Evolutionary conservation across 441 rosid genomes (phyloP).

Genomic region (Pelargonium citronellum): DNA sequence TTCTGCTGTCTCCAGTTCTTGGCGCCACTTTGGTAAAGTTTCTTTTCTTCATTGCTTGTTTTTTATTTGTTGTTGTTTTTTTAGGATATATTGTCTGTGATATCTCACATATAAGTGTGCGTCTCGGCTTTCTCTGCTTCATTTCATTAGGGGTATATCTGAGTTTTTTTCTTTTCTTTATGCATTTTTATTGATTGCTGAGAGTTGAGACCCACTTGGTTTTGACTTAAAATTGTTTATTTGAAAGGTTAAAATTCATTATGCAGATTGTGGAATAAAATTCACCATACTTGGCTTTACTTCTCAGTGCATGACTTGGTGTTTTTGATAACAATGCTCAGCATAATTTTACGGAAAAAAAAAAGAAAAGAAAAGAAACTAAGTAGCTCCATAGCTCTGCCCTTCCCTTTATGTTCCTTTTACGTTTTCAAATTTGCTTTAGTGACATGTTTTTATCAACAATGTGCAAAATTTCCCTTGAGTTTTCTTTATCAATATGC

Average conservation of each 20-base stretch:
- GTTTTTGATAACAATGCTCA: too few relatives aligned
- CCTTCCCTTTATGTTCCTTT: not conserved
- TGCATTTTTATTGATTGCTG: not conserved
- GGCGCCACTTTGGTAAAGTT: conserved; percentile 39
- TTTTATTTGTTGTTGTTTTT: not conserved
- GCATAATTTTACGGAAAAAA: too few relatives aligned
- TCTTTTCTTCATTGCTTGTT: not conserved
- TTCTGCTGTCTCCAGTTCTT: conserved; percentile 34
- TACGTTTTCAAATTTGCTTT: not conserved
- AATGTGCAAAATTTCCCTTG: not conserved
- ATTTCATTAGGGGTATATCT: too few relatives aligned
- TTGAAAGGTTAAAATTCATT: too few relatives aligned
- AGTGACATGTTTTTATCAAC: too few relatives aligned
- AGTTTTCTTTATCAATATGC: not conserved
- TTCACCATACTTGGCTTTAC: too few relatives aligned
- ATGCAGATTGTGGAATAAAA: too few relatives aligned
- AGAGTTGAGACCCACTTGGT: not conserved
- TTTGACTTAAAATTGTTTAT: not conserved
- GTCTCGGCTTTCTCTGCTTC: not conserved
- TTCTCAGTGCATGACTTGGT: too few relatives aligned
- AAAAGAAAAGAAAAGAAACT: too few relatives aligned
- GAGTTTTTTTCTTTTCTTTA: not conserved
- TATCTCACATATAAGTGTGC: not conserved
- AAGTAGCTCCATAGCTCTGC: too few relatives aligned
- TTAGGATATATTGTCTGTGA: not conserved